These are phyloP conservation scores for Tolypocladium album DNA, from an alignment of 2,329 filamentous ascomycete species.

Conservation along the genomic window DNA sequence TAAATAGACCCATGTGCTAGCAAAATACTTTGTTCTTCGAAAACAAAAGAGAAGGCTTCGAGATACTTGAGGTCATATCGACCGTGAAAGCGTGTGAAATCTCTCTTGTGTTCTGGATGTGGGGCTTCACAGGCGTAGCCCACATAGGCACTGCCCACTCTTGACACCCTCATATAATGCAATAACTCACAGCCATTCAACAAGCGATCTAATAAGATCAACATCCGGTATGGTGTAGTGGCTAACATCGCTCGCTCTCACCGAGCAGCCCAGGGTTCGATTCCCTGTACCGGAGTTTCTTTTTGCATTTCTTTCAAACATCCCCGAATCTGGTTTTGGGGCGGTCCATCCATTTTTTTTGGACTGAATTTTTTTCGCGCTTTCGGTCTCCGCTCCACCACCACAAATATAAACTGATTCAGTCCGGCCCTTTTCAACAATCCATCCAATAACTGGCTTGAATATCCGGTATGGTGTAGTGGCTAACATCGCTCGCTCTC, in stretches of 20 bases:
- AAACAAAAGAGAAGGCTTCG: no score
- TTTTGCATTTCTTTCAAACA: not conserved
- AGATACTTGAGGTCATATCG: not conserved
- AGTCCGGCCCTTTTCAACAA: not conserved
- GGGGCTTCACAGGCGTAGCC: no score
- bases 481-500: constrained; percentile 24
- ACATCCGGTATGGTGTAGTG: constrained; percentile 16
- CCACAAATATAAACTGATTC: not conserved
- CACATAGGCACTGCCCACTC: no score
- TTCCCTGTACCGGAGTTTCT: constrained; percentile 15
- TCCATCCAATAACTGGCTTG: not conserved
- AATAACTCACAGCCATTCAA: not conserved
- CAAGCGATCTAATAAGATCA: not conserved
- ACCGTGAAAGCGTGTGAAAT: no score
- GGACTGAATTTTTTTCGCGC: not conserved
- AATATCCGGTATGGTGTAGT: constrained; percentile 23
- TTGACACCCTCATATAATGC: not conserved
- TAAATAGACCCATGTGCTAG: not conserved
- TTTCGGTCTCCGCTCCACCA: not conserved
- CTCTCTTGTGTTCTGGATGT: no score
- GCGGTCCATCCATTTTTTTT: no score
- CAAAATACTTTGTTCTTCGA: not conserved
- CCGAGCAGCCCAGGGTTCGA: constrained; percentile 18
- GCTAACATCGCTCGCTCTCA: constrained; percentile 23
- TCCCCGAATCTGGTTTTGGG: not conserved